Percentiles rank a stretch among this genome's conserved stretches.
Evolutionary conservation across 2,329 filamentous ascomycete genomes (phyloP).

Genomic region (Cladosporium colombiae): DNA sequence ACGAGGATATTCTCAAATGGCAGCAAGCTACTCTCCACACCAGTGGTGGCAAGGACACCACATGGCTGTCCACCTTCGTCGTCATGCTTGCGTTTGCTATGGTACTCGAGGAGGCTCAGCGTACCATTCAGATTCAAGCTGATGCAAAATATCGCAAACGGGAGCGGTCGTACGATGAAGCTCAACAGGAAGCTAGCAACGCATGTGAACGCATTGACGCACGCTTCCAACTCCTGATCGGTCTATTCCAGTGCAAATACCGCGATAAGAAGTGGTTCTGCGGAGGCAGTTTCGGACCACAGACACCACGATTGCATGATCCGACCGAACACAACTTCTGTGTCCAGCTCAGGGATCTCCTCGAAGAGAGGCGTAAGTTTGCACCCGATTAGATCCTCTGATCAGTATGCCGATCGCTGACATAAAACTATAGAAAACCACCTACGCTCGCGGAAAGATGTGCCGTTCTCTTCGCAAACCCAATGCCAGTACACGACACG

Average conservation of each 20-base stretch:
- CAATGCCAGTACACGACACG: slow-evolving; percentile 46
- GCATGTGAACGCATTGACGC: slow-evolving; percentile 49
- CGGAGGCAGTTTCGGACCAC: slow-evolving; percentile 40
- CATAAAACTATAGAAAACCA: slow-evolving; percentile 38
- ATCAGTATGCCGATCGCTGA: neutral
- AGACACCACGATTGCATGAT: slow-evolving; percentile 42
- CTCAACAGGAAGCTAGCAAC: slow-evolving; percentile 37
- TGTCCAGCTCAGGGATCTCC: slow-evolving; percentile 39
- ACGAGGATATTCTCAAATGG: slow-evolving; percentile 47
- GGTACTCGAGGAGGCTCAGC: slow-evolving; percentile 51
- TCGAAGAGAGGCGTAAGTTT: slow-evolving; percentile 46
- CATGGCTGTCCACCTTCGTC: slow-evolving; percentile 50
- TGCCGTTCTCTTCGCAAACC: slow-evolving; percentile 42
- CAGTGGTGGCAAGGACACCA: slow-evolving; percentile 43
- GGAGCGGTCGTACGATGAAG: slow-evolving; percentile 32
- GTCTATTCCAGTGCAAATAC: slow-evolving; percentile 52
- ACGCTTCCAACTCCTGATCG: slow-evolving; percentile 46
- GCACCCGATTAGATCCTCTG: neutral
- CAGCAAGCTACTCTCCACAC: slow-evolving; percentile 50
- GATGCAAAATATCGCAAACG: slow-evolving; percentile 41
- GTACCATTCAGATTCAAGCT: slow-evolving; percentile 47
- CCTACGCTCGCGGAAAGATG: slow-evolving; percentile 39
- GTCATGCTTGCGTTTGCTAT: slow-evolving; percentile 50
- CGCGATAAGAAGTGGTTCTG: slow-evolving; percentile 43
- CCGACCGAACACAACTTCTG: slow-evolving; percentile 41